These are phyloP conservation scores for Colletotrichum plurivorum DNA, from an alignment of 2,329 filamentous ascomycete species.

Conservation along the genomic window DNA sequence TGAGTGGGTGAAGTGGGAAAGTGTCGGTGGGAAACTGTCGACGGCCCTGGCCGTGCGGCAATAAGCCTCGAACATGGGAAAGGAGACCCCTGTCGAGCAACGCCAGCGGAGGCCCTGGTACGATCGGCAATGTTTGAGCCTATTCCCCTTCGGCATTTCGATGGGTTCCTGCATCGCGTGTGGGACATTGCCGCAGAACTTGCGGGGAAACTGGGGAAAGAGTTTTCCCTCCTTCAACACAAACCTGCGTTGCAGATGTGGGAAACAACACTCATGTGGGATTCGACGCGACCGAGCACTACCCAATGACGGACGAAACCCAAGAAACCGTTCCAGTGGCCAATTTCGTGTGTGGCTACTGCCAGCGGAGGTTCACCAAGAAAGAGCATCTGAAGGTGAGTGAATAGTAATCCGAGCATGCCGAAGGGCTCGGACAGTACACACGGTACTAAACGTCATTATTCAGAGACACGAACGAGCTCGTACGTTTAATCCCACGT, in stretches of 20 bases:
- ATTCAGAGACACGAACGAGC: slow-evolving; percentile 24
- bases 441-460: not conserved
- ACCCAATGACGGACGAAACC: slow-evolving; percentile 17
- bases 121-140: not conserved
- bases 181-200: slow-evolving; percentile 3
- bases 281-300: not conserved
- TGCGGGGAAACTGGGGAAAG: slow-evolving; percentile 27
- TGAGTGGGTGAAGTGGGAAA: too few relatives aligned
- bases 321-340: not conserved
- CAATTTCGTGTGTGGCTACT: slow-evolving; percentile 18
- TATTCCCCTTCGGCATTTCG: not conserved
- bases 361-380: slow-evolving; percentile 19
- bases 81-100: too few relatives aligned
- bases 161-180: not conserved
- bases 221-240: slow-evolving; percentile 19
- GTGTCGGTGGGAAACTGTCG: too few relatives aligned
- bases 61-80: too few relatives aligned
- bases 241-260: slow-evolving; percentile 11
- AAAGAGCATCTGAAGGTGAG: slow-evolving; percentile 24
- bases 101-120: not conserved
- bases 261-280: slow-evolving; percentile 12
- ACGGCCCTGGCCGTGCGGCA: too few relatives aligned
- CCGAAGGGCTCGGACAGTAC: too few relatives aligned
- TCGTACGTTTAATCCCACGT: not conserved
- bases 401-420: too few relatives aligned